Conservation (phyloP, 805 yeast species). For the Candida loeiensis region DNA sequence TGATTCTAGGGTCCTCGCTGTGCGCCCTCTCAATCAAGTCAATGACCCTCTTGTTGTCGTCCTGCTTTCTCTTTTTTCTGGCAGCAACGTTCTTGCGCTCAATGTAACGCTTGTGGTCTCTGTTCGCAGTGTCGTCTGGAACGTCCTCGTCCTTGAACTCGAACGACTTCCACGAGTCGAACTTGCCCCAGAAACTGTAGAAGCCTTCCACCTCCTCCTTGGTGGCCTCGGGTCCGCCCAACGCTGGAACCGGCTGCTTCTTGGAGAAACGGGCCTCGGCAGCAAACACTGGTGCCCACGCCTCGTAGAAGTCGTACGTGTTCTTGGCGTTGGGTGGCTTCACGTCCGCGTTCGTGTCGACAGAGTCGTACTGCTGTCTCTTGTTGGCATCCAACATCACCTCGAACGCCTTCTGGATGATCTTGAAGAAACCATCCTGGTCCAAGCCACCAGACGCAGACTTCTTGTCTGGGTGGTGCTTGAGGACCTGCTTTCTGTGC, state of each 20-base stretch:
- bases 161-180: constrained; percentile 97
- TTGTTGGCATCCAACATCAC: constrained; percentile 77
- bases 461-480: constrained; percentile 98
- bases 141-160: constrained; percentile 98
- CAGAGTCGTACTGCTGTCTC: constrained; percentile 94
- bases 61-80: constrained; percentile 96
- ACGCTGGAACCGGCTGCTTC: constrained; percentile 80
- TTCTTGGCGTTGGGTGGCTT: constrained; percentile 67
- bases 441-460: constrained; percentile 86
- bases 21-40: constrained; percentile 86
- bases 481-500: constrained; percentile 92
- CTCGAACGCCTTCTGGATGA: constrained; percentile 96
- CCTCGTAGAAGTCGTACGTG: constrained; percentile 79
- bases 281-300: constrained; percentile 89
- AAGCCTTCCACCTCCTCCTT: constrained; percentile 84
- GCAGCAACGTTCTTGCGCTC: constrained; percentile 97
- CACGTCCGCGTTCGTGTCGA: constrained; percentile 85
- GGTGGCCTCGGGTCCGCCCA: constrained; percentile 66
- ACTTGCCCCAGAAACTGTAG: constrained; percentile 87
- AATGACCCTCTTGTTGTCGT: constrained; percentile 86
- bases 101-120: constrained; percentile 98
- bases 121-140: constrained; percentile 98
- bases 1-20: constrained; percentile 91
- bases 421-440: constrained; percentile 95
- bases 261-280: constrained; percentile 90